Base-by-base conservation (phyloP, 2,329 filamentous ascomycete genomes). In the Hymenoscyphus scutula region DNA sequence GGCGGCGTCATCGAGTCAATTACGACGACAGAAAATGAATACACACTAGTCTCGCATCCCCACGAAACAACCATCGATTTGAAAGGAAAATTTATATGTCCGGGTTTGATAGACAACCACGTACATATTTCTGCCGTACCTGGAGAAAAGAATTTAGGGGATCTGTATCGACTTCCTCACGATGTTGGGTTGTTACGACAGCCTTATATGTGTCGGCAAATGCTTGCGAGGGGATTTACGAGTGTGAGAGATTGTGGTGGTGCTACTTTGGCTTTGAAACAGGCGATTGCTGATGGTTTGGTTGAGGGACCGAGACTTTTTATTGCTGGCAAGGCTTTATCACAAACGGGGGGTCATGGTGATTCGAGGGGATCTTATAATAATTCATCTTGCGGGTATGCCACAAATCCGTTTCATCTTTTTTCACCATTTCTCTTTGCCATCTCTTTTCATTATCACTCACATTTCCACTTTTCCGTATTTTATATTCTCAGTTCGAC, bases 171-270 rank as follows among this genome's bases (percentile, higher is more conserved):
- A 19, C 19, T 59, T 1, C 6, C 45, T 25, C 41, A 53, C 15
- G 45, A 59, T 37, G 54, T 61, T 13, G 53, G 48, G 34, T 34
- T 34, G n/a, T 29, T 61, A 27, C 75, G 81, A 2, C 78, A 82
- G 67, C 76, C 82, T 0, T 82, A 77, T 61, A 74, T 81, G 8
- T 77, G 75, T 62, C 63, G 70, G 8, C 77, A 82, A 62, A 85
- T 84, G 74, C 77, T 87, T 0, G 72, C 74, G 48, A 78, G 84
- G 13, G 84, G 85, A 0, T 87, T 86, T 74, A 87, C 84, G 1
- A 82, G 77, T 1, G 77, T 84, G 4, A 78, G 85, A 2, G 84
- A 87, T 69, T 83, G 80, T 32, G 84, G 83, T 1, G 84, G 85
- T 5, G 84, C 84, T 1, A 76, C 76, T 0, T 72, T 81, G 0